phyloP scores from a whole-genome alignment of 2,329 filamentous ascomycete genomes.

The Colletotrichum chrysophilum region DNA sequence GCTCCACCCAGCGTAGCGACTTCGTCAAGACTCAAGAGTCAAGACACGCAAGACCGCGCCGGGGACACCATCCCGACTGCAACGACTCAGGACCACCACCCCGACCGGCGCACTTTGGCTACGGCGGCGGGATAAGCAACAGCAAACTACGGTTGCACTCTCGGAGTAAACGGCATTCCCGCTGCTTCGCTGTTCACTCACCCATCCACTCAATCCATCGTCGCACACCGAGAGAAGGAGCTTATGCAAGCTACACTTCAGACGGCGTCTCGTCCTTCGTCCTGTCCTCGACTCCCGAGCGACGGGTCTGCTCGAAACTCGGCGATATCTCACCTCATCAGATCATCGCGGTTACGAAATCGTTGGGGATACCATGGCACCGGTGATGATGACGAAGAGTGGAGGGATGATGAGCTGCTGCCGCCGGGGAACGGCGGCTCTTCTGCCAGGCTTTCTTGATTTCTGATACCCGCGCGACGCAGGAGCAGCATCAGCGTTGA shows the following conservation, averaged over 20 bases:
- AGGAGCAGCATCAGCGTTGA: background rate
- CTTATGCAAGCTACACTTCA: conserved; percentile 5
- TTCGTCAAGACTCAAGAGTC: background rate
- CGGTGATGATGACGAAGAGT: conserved; percentile 7
- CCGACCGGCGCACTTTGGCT: background rate
- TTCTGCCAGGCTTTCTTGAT: background rate
- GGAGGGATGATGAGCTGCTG: background rate
- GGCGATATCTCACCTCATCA: background rate
- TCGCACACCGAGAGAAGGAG: background rate
- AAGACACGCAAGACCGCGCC: background rate
- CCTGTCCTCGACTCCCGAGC: background rate
- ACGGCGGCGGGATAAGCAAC: background rate
- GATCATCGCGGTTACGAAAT: background rate
- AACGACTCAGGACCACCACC: background rate
- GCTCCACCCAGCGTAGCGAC: background rate
- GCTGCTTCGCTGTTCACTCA: background rate
- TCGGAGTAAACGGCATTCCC: background rate
- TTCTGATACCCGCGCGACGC: conserved; percentile 14
- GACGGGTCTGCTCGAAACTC: background rate
- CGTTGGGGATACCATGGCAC: background rate
- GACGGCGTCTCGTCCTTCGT: conserved; percentile 15
- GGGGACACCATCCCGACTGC: background rate
- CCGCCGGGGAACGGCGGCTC: background rate
- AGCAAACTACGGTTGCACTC: background rate
- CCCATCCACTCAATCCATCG: background rate